Evolutionary conservation across 2,329 filamentous ascomycete genomes (phyloP).

Genomic region (Bipolaris cookei): DNA sequence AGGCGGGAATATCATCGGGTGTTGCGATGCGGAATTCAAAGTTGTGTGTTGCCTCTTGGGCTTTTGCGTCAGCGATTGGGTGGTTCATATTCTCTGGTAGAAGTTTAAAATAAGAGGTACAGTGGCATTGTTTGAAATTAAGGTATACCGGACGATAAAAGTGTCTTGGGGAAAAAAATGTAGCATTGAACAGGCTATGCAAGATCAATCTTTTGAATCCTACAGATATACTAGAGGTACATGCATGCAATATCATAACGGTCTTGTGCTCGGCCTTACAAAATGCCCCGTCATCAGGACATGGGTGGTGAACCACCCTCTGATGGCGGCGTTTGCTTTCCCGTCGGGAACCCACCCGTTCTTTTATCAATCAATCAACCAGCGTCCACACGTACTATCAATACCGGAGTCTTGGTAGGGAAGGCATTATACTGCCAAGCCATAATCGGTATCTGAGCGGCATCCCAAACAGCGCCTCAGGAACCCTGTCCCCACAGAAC

Average conservation of each 20-base stretch:
- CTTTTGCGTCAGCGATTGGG: slow-evolving; percentile 40
- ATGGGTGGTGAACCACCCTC: not conserved
- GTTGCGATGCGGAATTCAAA: slow-evolving; percentile 41
- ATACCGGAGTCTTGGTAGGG: not conserved
- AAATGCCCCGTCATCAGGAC: not conserved
- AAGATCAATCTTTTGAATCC: not conserved
- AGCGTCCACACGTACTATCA: not conserved
- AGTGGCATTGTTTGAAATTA: not conserved
- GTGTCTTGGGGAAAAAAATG: too few species aligned
- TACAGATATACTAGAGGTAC: too few species aligned
- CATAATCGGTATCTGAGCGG: not conserved
- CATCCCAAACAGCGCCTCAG: not conserved
- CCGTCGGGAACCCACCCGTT: slow-evolving; percentile 1
- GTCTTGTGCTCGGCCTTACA: not conserved
- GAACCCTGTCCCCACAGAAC: not conserved
- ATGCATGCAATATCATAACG: not conserved
- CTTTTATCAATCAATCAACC: not conserved
- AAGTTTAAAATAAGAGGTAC: too few species aligned
- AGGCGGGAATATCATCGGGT: slow-evolving; percentile 37
- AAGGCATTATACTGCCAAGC: too few species aligned
- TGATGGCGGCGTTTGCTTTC: not conserved
- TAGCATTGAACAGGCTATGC: not conserved
- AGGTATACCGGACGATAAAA: too few species aligned
- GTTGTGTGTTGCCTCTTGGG: slow-evolving; percentile 42
- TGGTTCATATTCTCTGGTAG: slow-evolving; percentile 22